Evolutionary conservation across 1,284 basidiomycete species (phyloP), one percentile per base, ranked within the genome.

Genomic region (Ganoderma lucidum): DNA sequence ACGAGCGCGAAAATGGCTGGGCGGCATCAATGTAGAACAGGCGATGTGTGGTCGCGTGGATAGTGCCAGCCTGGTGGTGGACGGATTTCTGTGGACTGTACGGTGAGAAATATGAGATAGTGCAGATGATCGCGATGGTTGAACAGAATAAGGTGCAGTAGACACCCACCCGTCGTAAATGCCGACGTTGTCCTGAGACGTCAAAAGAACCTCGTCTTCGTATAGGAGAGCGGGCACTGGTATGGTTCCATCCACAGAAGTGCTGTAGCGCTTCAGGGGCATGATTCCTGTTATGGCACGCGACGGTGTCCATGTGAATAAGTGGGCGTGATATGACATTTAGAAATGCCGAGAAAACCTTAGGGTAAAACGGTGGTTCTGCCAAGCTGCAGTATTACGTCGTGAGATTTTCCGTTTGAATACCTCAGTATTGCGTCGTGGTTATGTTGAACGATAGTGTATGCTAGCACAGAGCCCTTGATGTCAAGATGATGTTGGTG

Each of bases 31-130:
- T 84, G 82, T 94, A 96, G 83, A 96, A 90, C 3, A 96, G 80
- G 61, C 97, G 91, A 79, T 98, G 95, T 0, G 91, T 93, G 0
- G 97, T 96, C 32, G 95, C 84, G 77, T 94, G 87, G 2, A 94
- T 80, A 0, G 87, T 88, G 39, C 96, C 95, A 63, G 87, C 81
- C 80, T 93, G 90, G 80, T 95, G 90, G 62, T 87, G 82, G 56
- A 89, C 82, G 28, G 93, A 85, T 82, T 98, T 98, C 82, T 94
- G 91, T 73, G 88, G 87, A 66, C 96, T 97, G 79, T n/a, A 14
- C 48, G 71, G 42, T 69, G 63, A 67, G 66, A 70, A 41, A 48
- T 62, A 53, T 67, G 62, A 70, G 55, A 61, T 45, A 41, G 17
- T 60, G 61, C 28, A 48, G 23, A 39, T 42, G 15, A 63, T 44